phyloP scores from a whole-genome alignment of 2,329 filamentous ascomycete genomes.

The Alternaria metachromatica region DNA sequence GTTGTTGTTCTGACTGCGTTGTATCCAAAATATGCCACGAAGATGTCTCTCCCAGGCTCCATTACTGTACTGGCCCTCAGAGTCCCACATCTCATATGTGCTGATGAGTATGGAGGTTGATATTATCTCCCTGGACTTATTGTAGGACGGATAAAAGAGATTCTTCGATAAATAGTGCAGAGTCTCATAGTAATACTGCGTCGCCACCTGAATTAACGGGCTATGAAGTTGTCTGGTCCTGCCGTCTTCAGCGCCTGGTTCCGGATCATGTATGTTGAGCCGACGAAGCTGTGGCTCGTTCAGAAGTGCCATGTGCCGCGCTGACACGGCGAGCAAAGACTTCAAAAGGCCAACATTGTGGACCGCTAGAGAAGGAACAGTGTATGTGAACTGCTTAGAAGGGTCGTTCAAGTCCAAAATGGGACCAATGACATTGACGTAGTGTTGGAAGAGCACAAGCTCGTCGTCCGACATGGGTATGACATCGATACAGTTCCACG shows the following conservation, averaged over 20 bases:
- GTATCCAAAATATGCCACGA: slow-evolving; percentile 71
- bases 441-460: slow-evolving; percentile 49
- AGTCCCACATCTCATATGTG: slow-evolving; percentile 71
- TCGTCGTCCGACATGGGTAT: slow-evolving; percentile 47
- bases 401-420: slow-evolving; percentile 57
- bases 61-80: slow-evolving; percentile 50
- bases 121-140: slow-evolving; percentile 63
- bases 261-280: slow-evolving; percentile 39
- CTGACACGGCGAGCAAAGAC: slow-evolving; percentile 63
- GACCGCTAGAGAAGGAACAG: slow-evolving; percentile 49
- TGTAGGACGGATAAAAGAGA: slow-evolving; percentile 65
- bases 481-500: slow-evolving; percentile 32
- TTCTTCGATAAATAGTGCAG: slow-evolving; percentile 67
- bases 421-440: slow-evolving; percentile 45
- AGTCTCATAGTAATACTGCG: slow-evolving; percentile 68
- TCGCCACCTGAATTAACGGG: slow-evolving; percentile 46
- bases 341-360: slow-evolving; percentile 65
- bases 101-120: slow-evolving; percentile 67
- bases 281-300: slow-evolving; percentile 28
- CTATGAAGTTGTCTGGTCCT: slow-evolving; percentile 25
- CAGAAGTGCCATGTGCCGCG: slow-evolving; percentile 58
- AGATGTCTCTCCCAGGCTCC: slow-evolving; percentile 68
- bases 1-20: slow-evolving; percentile 66
- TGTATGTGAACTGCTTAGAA: slow-evolving; percentile 46
- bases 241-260: slow-evolving; percentile 12